Evolutionary conservation across 2,329 filamentous ascomycete species (phyloP), one percentile per base, ranked within the genome.

Genomic region (Leptographium wingfieldii): DNA sequence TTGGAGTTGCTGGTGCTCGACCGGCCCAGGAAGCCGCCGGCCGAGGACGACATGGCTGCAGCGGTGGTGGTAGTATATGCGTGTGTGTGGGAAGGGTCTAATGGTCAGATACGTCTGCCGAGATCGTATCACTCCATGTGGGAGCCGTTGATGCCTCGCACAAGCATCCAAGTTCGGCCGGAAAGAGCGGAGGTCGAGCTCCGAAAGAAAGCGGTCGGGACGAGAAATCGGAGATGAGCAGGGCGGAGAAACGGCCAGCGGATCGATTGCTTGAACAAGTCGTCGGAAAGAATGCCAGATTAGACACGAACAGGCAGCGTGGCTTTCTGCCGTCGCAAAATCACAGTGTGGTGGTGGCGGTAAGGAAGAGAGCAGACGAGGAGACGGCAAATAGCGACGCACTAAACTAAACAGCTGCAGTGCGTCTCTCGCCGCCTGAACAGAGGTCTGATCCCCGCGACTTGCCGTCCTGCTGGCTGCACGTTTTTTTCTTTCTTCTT

Each of bases 1-100:
- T 86, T 86, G 49, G 83, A 78, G 71, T 82, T 85, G 71, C 77
- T 83, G 67, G 76, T 83, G 68, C 76, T 83, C 66, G 83, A 86
- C 65, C 84, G 82, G 77, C 83, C 81, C 63, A 87, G 78, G 64
- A 86, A 87, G 72, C 82, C 80, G 68, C 77, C 74, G 35, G 76
- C 74, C n/a, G 77, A 74, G 59, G 80, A 78, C 67, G 81, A 78
- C 81, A 84, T 84, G 64, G 25, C 35, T 62, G 51, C 40, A 31
- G 29, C 22, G 22, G 22, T 31, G 29, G 5, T 31, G 29, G 22
- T 22, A 35, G 27, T 54, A 29, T 52, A 12, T 40, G 38, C 14
- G 38, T 40, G 38, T 40, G 38, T 40, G 38, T 40, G 38, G 38
- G 38, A 40, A 40, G 11, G 38, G 38, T 52, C 22, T 52, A 14